Conservation (phyloP, 768 basidiomycete genomes). For the Podaxis sp. region DNA sequence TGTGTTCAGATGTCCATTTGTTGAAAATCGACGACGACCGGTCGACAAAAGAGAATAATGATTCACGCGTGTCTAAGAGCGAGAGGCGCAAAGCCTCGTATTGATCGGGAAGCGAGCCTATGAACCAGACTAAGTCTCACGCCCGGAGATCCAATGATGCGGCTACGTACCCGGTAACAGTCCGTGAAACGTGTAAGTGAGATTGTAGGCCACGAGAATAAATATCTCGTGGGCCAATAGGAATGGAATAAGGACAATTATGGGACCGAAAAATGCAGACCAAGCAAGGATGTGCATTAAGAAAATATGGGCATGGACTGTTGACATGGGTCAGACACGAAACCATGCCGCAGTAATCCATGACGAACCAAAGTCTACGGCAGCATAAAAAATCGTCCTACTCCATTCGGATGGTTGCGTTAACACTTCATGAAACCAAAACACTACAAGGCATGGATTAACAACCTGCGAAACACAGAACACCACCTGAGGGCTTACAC, state of each 20-base stretch:
- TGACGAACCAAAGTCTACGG: slow-evolving; percentile 6
- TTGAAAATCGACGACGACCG: slow-evolving; percentile 35
- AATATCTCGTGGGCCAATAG: slow-evolving; percentile 17
- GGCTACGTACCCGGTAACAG: slow-evolving; percentile 28
- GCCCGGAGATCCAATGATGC: background rate
- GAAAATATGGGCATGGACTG: slow-evolving; percentile 32
- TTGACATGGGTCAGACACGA: background rate
- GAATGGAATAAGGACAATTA: slow-evolving; percentile 28
- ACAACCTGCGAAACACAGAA: no score
- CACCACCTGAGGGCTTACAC: background rate
- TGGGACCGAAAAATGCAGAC: slow-evolving; percentile 43
- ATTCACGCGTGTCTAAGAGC: slow-evolving; percentile 36
- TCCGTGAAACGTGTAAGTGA: slow-evolving; percentile 37
- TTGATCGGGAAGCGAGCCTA: slow-evolving; percentile 31
- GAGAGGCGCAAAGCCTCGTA: slow-evolving; percentile 32
- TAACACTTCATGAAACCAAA: slow-evolving; percentile 12
- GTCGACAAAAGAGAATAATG: slow-evolving; percentile 37
- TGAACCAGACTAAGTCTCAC: background rate
- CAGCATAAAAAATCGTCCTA: background rate
- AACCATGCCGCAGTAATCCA: background rate
- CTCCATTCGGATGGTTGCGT: slow-evolving; percentile 22
- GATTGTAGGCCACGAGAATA: slow-evolving; percentile 24
- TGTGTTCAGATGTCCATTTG: slow-evolving; percentile 36
- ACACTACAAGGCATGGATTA: background rate
- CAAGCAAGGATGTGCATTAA: slow-evolving; percentile 30